phyloP scores from a whole-genome alignment of 2,329 filamentous ascomycete genomes.

The Aulographum hederae region DNA sequence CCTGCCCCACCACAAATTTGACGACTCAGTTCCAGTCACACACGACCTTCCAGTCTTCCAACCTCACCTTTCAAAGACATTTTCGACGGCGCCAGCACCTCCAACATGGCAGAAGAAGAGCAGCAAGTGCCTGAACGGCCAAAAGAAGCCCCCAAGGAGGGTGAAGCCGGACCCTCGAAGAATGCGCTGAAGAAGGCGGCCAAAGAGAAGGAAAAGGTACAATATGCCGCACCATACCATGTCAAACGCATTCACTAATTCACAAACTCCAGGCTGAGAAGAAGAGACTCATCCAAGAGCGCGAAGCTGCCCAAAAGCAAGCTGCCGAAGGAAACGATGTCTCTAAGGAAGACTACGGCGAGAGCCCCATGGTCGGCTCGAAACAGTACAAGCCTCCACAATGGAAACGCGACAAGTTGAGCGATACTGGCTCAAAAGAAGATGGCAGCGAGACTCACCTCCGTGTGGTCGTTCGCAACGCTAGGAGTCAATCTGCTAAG shows the following conservation, averaged over 20 bases:
- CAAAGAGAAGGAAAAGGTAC: conserved; percentile 22
- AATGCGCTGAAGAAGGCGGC: conserved; percentile 22
- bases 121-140: conserved; percentile 5
- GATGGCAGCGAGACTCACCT: conserved; percentile 45
- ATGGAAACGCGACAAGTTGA: conserved; percentile 40
- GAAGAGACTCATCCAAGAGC: conserved; percentile 19
- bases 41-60: too few species aligned
- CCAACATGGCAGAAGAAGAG: conserved; percentile 4
- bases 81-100: too few species aligned
- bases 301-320: conserved; percentile 44
- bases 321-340: conserved; percentile 47
- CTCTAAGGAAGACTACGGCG: conserved; percentile 64
- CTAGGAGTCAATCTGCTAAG: conserved; percentile 75
- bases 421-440: conserved; percentile 25
- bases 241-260: too few species aligned
- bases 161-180: conserved; percentile 12
- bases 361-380: conserved; percentile 36
- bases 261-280: conserved; percentile 20
- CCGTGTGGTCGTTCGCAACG: conserved; percentile 69
- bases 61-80: too few species aligned
- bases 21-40: too few species aligned
- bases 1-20: too few species aligned
- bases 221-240: conserved; percentile 6
- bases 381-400: conserved; percentile 31
- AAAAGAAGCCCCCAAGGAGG: conserved; percentile 1